A percentile compares a stretch with the other conserved stretches of the same genome.
phyloP scores from a whole-genome alignment of 2,329 filamentous ascomycete genomes.

The Thermothelomyces thermophilus region DNA sequence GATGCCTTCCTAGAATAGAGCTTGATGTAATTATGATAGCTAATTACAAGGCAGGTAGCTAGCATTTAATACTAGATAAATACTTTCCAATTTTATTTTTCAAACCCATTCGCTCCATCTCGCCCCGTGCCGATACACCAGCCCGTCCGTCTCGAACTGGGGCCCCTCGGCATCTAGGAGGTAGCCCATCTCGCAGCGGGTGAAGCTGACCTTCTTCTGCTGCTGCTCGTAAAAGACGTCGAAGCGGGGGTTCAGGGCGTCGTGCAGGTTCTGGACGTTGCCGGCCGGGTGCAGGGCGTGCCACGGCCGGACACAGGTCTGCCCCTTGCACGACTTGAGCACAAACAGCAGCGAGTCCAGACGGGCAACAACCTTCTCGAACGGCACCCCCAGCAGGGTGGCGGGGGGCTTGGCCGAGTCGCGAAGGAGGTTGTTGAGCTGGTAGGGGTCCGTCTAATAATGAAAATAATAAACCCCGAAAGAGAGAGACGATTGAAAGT shows the following conservation, averaged over 20 bases:
- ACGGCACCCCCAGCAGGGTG: constrained; percentile 30
- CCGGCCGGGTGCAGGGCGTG: constrained; percentile 47
- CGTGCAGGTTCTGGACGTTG: constrained; percentile 42
- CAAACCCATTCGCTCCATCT: constrained; percentile 29
- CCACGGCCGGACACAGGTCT: constrained; percentile 51
- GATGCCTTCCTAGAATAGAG: not conserved
- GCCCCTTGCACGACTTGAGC: constrained; percentile 53
- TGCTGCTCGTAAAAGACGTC: constrained; percentile 47
- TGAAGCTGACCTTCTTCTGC: constrained; percentile 45
- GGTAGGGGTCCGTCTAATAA: constrained; percentile 47
- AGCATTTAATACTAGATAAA: not conserved
- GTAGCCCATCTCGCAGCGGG: constrained; percentile 50
- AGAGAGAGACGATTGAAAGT: no score
- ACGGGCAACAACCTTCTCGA: constrained; percentile 39
- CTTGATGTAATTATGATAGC: not conserved
- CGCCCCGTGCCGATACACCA: constrained; percentile 25
- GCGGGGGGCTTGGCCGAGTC: constrained; percentile 12
- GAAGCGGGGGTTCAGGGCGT: constrained; percentile 42
- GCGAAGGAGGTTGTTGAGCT: constrained; percentile 41
- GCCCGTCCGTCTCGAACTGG: constrained; percentile 32
- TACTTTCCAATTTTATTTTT: not conserved
- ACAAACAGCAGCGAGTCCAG: constrained; percentile 55
- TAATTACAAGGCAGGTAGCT: not conserved
- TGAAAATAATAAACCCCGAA: no score
- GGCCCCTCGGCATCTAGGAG: constrained; percentile 50